Evolutionary conservation across 192 early-diverging fungal species (phyloP).

Genomic region (Umbelopsis sp.): DNA sequence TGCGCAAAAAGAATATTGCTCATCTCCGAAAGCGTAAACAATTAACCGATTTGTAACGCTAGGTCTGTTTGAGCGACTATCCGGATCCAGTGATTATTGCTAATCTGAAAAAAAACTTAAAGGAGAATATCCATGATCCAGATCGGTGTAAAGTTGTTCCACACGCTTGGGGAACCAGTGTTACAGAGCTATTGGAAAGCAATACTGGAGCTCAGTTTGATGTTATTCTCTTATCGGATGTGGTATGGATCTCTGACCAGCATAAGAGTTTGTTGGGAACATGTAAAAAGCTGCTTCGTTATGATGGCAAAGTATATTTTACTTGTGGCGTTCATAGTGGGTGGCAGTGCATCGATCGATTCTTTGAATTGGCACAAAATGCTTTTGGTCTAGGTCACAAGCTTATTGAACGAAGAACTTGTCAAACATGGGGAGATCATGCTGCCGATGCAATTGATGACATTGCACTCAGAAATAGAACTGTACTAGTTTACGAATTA

Average conservation of each 20-base stretch:
- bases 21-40: too few species aligned
- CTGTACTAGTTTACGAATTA: background rate
- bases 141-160: background rate
- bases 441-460: background rate
- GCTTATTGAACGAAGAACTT: background rate
- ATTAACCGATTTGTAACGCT: background rate
- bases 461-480: constrained; percentile 5
- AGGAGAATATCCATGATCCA: background rate
- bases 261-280: background rate
- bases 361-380: background rate
- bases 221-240: constrained; percentile 9
- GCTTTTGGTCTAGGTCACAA: background rate
- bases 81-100: background rate
- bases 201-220: background rate
- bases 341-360: background rate
- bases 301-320: background rate
- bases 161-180: background rate
- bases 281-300: background rate
- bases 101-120: background rate
- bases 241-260: constrained; percentile 2
- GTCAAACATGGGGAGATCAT: background rate
- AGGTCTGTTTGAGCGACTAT: constrained; percentile 13
- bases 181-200: background rate
- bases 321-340: constrained; percentile 10
- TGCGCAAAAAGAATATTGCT: too few species aligned